Evolutionary conservation across 805 yeast species (phyloP).

Genomic region (Hanseniaspora pseudoguilliermondii): DNA sequence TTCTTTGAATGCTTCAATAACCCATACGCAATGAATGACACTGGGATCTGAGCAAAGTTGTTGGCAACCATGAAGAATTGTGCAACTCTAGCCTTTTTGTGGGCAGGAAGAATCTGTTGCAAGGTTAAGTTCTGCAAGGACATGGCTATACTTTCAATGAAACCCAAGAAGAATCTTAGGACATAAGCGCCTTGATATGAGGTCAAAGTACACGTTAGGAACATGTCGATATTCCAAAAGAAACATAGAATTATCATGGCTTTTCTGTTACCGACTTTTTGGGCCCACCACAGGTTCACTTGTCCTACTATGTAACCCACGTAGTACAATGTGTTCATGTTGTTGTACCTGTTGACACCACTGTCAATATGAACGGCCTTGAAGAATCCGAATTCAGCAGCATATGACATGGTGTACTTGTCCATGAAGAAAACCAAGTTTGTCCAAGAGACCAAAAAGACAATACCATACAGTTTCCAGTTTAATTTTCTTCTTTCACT

Average conservation of each 20-base stretch:
- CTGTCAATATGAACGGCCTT: slow-evolving; percentile 5
- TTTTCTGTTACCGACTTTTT: slow-evolving; percentile 6
- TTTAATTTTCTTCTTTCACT: slow-evolving; percentile 7
- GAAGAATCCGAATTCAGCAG: slow-evolving; percentile 12
- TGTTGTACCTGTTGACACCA: slow-evolving; percentile 6
- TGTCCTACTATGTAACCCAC: slow-evolving; percentile 13
- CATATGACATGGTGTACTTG: slow-evolving; percentile 10
- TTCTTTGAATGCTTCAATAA: slow-evolving; percentile 14
- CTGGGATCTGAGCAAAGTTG: slow-evolving; percentile 26
- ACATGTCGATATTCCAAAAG: slow-evolving; percentile 11
- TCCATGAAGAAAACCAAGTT: slow-evolving; percentile 12
- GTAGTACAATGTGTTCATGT: slow-evolving; percentile 10
- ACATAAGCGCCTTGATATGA: slow-evolving; percentile 18
- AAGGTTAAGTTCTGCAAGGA: slow-evolving; percentile 33
- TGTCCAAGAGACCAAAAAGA: slow-evolving; percentile 7
- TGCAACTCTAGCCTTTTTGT: slow-evolving; percentile 32
- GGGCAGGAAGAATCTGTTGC: slow-evolving; percentile 31
- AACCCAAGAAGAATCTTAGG: slow-evolving; percentile 36
- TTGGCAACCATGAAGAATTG: slow-evolving; percentile 31
- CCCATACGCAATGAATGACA: slow-evolving; percentile 32
- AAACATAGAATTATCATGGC: not conserved
- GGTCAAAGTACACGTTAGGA: not conserved
- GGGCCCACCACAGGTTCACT: slow-evolving; percentile 2
- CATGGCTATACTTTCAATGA: slow-evolving; percentile 30
- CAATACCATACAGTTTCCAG: slow-evolving; percentile 7